Percentiles rank a stretch among this genome's conserved stretches.
These are phyloP conservation scores for Mycena venus DNA, from an alignment of 768 basidiomycete genomes.

Conservation along the genomic window DNA sequence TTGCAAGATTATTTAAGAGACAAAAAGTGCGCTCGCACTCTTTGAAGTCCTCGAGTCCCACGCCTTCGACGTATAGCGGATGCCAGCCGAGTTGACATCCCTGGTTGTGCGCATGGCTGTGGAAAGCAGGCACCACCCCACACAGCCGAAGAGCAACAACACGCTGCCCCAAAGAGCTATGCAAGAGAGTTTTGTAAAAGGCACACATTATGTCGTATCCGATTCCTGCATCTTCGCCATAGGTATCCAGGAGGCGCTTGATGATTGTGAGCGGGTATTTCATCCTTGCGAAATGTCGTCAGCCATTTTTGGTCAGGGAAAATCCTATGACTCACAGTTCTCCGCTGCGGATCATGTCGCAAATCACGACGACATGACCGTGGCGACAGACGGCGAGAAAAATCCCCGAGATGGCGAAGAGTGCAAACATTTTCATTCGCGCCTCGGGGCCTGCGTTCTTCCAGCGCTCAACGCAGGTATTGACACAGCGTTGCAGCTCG, in stretches of 20 bases:
- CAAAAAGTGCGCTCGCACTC: slow-evolving; percentile 40
- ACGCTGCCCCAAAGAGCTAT: neutral
- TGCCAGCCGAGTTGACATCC: too few relatives aligned
- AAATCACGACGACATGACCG: slow-evolving; percentile 39
- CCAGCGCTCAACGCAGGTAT: slow-evolving; percentile 37
- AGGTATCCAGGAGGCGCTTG: neutral
- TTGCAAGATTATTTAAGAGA: slow-evolving; percentile 42
- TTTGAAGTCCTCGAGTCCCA: too few relatives aligned
- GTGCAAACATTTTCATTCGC: slow-evolving; percentile 34
- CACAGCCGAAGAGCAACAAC: too few relatives aligned
- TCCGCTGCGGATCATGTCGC: slow-evolving; percentile 44
- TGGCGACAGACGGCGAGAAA: slow-evolving; percentile 44
- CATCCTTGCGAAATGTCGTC: neutral
- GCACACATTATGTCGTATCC: neutral
- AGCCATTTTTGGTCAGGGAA: too few relatives aligned
- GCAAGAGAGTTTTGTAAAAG: neutral
- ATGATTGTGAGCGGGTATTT: neutral
- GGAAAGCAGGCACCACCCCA: neutral
- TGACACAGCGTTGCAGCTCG: neutral
- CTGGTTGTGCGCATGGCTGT: too few relatives aligned
- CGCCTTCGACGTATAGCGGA: slow-evolving; percentile 42
- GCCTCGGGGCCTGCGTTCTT: slow-evolving; percentile 31
- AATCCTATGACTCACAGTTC: slow-evolving; percentile 37
- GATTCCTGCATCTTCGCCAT: neutral
- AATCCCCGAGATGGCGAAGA: slow-evolving; percentile 40